Percentiles rank a stretch among this genome's conserved stretches.
Evolutionary conservation across 1,284 basidiomycete species (phyloP).

Genomic region (Earliella scabrosa): DNA sequence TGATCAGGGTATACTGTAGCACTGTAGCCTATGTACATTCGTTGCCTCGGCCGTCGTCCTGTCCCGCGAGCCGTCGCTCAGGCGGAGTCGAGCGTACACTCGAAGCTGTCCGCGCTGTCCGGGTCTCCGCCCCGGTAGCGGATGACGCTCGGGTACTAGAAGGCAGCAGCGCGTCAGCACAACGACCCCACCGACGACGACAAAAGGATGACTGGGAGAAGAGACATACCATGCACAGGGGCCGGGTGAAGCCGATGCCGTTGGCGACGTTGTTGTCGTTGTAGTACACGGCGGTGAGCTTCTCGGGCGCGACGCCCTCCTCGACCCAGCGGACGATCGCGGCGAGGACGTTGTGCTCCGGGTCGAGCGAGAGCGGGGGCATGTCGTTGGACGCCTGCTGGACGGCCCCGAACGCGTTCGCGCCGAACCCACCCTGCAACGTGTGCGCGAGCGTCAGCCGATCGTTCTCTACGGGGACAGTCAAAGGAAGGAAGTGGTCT

Average conservation of each 20-base stretch:
- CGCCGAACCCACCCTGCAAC: conserved; percentile 26
- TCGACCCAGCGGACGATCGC: conserved; percentile 49
- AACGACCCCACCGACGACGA: background rate
- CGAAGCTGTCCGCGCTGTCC: background rate
- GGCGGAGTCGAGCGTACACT: background rate
- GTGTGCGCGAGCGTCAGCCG: background rate
- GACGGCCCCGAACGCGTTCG: conserved; percentile 31
- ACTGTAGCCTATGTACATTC: too few species aligned
- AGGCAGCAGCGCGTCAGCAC: background rate
- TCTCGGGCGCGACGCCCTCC: conserved; percentile 37
- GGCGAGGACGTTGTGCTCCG: conserved; percentile 40
- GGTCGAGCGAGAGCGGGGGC: conserved; percentile 29
- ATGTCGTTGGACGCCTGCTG: conserved; percentile 27
- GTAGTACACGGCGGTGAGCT: conserved; percentile 33
- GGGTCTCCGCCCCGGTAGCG: background rate
- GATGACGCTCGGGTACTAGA: background rate
- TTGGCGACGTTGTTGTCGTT: conserved; percentile 25
- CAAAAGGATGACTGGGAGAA: too few species aligned
- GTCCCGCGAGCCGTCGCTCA: too few species aligned
- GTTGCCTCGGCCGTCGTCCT: too few species aligned
- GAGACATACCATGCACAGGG: conserved; percentile 29
- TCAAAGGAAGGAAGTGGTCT: background rate
- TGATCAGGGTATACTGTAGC: too few species aligned
- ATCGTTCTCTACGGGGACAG: background rate
- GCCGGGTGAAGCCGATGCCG: conserved; percentile 30